Evolutionary conservation across 805 yeast species (phyloP), one percentile per base, ranked within the genome.

Genomic region (Saturnispora bothae): DNA sequence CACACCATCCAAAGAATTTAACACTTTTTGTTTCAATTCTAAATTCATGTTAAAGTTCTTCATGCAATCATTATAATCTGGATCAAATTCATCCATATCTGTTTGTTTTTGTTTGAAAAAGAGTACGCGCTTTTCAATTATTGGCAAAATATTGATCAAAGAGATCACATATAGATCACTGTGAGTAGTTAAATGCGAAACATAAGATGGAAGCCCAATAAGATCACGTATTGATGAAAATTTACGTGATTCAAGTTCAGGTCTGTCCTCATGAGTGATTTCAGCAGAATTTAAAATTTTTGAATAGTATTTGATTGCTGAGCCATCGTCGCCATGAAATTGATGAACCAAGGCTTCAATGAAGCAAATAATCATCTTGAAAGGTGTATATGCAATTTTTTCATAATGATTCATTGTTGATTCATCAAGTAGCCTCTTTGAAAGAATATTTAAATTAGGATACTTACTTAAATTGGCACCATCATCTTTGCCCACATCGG

Each of bases 311-410:
- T 12, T 9, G 14, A 16, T 26, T 13, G 34, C 15, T 22, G 7
- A 10, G 10, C 10, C 25, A 66, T 9, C 49, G 45, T 13, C 13
- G 20, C 18, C 10, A 29, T 29, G 31, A 15, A 51, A 41, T 35
- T 70, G 76, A 42, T 57, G 53, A 36, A 59, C 56, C 3, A 61
- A 33, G 2, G 64, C 76, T 34, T 62, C 58, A 15, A 69, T 42
- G 42, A 64, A 68, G 25, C 25, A n/a, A n/a, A n/a, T n/a, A n/a
- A n/a, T n/a, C n/a, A n/a, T n/a, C n/a, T n/a, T n/a, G n/a, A n/a
- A n/a, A n/a, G n/a, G n/a, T n/a, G n/a, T n/a, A n/a, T n/a, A n/a
- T n/a, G n/a, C n/a, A n/a, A 53, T 42, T 36, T 62, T 44, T 36
- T 69, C 73, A 42, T 62, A 67, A 2, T 56, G 54, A 3, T 65